These are phyloP conservation scores for Globisporangium lucens DNA, from an alignment of 352 stramenopile species.

Conservation along the genomic window DNA sequence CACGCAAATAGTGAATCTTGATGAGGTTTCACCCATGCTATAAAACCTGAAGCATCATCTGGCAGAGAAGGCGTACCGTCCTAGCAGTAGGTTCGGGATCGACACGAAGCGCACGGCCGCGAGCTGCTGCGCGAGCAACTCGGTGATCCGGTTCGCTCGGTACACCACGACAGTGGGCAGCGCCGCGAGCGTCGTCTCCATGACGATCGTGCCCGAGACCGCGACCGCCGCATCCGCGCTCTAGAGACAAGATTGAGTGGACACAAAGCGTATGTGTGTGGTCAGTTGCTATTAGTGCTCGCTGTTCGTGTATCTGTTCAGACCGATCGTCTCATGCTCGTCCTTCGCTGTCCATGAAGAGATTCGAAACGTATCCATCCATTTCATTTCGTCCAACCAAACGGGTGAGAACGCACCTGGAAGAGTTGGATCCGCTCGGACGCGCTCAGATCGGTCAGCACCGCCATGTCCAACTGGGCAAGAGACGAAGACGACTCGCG, in stretches of 20 bases:
- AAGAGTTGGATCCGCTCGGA: slow-evolving; percentile 26
- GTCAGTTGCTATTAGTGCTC: background rate
- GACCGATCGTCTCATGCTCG: background rate
- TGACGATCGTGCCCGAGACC: slow-evolving; percentile 70
- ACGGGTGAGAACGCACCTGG: slow-evolving; percentile 18
- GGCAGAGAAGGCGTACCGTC: slow-evolving; percentile 28
- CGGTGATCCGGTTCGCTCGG: slow-evolving; percentile 58
- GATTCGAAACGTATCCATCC: background rate
- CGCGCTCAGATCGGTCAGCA: slow-evolving; percentile 27
- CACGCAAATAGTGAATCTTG: background rate
- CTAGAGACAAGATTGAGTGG: slow-evolving; percentile 15
- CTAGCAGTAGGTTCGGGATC: slow-evolving; percentile 65
- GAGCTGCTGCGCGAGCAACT: slow-evolving; percentile 45
- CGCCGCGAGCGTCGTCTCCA: slow-evolving; percentile 49
- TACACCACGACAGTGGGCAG: slow-evolving; percentile 73
- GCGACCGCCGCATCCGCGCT: slow-evolving; percentile 47
- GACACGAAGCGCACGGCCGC: slow-evolving; percentile 73
- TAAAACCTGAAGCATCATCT: background rate
- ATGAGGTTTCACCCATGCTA: background rate
- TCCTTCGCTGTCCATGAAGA: background rate
- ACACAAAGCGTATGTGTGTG: background rate
- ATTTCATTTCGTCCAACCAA: background rate
- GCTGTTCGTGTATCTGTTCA: background rate
- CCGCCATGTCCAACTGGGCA: slow-evolving; percentile 6
- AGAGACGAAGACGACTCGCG: background rate